These are phyloP conservation scores for Entomortierella chlamydospora DNA, from an alignment of 192 early-diverging fungal species.

Conservation along the genomic window DNA sequence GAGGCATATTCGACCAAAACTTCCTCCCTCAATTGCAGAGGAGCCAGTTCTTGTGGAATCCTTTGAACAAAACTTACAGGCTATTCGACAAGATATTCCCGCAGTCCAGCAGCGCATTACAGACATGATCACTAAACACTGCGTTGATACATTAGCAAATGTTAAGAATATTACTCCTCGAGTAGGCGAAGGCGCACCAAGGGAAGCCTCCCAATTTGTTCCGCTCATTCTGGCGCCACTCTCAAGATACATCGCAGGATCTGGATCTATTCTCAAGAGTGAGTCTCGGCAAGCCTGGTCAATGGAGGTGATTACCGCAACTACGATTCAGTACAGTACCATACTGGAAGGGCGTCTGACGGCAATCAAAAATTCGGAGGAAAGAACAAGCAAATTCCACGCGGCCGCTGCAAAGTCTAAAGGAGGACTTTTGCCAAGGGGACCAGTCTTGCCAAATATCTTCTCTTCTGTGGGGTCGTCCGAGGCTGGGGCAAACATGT, in stretches of 20 bases:
- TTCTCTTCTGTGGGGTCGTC: slow-evolving; percentile 3
- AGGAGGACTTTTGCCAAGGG: neutral
- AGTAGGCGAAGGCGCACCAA: slow-evolving; percentile 57
- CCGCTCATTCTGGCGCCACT: slow-evolving; percentile 61
- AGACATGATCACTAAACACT: slow-evolving; percentile 57
- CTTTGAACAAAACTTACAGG: slow-evolving; percentile 14
- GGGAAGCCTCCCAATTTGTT: slow-evolving; percentile 64
- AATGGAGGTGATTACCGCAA: slow-evolving; percentile 52
- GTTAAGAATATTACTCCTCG: slow-evolving; percentile 55
- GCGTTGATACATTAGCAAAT: slow-evolving; percentile 56
- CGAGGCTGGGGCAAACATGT: slow-evolving; percentile 48
- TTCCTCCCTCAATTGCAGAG: slow-evolving; percentile 59
- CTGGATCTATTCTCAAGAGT: slow-evolving; percentile 40
- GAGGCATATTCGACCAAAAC: slow-evolving; percentile 54
- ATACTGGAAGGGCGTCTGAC: slow-evolving; percentile 52
- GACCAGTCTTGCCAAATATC: slow-evolving; percentile 1
- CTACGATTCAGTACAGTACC: slow-evolving; percentile 49
- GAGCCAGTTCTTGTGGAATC: slow-evolving; percentile 59
- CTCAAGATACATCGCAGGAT: slow-evolving; percentile 27
- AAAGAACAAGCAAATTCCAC: slow-evolving; percentile 9
- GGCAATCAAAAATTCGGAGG: slow-evolving; percentile 29
- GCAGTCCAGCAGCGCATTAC: slow-evolving; percentile 55
- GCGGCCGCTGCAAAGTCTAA: slow-evolving; percentile 11
- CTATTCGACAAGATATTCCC: slow-evolving; percentile 42
- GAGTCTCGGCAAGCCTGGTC: slow-evolving; percentile 35